Conservation (phyloP, 2,329 filamentous ascomycete genomes). For the Elsinoe ampelina region DNA sequence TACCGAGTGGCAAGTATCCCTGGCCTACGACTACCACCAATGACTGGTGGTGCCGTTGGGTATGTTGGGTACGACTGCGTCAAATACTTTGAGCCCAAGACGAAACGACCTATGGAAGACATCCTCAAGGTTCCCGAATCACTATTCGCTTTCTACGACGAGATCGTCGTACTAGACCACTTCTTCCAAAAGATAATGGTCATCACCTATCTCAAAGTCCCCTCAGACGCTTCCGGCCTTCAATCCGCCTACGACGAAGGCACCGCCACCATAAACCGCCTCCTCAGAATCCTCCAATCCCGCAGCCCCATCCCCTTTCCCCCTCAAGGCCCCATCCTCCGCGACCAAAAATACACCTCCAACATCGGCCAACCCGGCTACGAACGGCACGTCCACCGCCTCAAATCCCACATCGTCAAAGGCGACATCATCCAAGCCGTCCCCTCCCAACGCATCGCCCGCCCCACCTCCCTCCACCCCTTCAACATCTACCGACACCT, state of each 20-base stretch:
- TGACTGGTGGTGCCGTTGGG: conserved; percentile 87
- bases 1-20: conserved; percentile 77
- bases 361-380: conserved; percentile 88
- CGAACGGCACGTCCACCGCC: conserved; percentile 71
- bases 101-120: conserved; percentile 74
- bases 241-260: conserved; percentile 62
- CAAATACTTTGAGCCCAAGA: conserved; percentile 95
- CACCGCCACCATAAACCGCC: conserved; percentile 51
- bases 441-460: conserved; percentile 83
- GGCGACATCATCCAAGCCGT: conserved; percentile 98
- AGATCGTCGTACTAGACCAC: conserved; percentile 86
- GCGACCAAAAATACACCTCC: conserved; percentile 72
- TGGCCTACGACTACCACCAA: conserved; percentile 68
- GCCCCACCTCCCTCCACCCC: conserved; percentile 82
- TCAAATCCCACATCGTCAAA: conserved; percentile 83
- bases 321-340: conserved; percentile 60
- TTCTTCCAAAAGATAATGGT: conserved; percentile 91
- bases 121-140: conserved; percentile 83
- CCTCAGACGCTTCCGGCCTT: conserved; percentile 43
- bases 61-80: conserved; percentile 98
- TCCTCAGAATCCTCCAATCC: conserved; percentile 62
- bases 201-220: conserved; percentile 75
- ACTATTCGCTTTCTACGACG: conserved; percentile 94
- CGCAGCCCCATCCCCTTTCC: conserved; percentile 61
- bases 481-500: conserved; percentile 98